Evolutionary conservation across 192 early-diverging fungal species (phyloP).

Genomic region (Rhizoclosmatium sp.): DNA sequence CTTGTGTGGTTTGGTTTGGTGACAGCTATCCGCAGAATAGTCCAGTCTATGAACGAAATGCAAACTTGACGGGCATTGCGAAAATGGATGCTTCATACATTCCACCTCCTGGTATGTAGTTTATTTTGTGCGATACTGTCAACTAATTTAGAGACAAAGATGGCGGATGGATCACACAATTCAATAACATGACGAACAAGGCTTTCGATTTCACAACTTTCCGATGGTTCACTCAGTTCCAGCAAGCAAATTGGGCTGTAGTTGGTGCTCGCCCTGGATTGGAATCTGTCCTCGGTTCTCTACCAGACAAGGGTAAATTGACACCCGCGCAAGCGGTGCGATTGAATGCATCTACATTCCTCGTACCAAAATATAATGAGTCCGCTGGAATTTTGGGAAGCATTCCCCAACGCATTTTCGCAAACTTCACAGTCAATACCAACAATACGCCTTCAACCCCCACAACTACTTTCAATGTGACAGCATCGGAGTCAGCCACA

Average conservation of each 20-base stretch:
- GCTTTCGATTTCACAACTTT: not conserved
- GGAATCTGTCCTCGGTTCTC: not conserved
- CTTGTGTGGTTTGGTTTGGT: constrained; percentile 23
- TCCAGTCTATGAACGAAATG: constrained; percentile 22
- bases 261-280: not conserved
- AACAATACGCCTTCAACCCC: not conserved
- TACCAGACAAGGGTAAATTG: not conserved
- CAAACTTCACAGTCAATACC: constrained; percentile 21
- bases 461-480: not conserved
- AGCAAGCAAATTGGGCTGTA: constrained; percentile 13
- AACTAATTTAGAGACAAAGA: not conserved
- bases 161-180: constrained; percentile 1
- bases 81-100: constrained; percentile 23
- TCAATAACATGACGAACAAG: not conserved
- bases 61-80: constrained; percentile 21
- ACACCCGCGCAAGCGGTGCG: not conserved
- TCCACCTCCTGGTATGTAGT: constrained; percentile 3
- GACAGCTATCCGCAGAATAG: constrained; percentile 16
- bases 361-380: not conserved
- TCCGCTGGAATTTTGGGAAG: constrained; percentile 45
- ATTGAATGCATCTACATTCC: not conserved
- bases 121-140: no score
- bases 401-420: constrained; percentile 46
- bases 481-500: not conserved
- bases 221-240: constrained; percentile 3